These are phyloP conservation scores for Suillus discolor DNA, from an alignment of 768 basidiomycete species.

Conservation along the genomic window DNA sequence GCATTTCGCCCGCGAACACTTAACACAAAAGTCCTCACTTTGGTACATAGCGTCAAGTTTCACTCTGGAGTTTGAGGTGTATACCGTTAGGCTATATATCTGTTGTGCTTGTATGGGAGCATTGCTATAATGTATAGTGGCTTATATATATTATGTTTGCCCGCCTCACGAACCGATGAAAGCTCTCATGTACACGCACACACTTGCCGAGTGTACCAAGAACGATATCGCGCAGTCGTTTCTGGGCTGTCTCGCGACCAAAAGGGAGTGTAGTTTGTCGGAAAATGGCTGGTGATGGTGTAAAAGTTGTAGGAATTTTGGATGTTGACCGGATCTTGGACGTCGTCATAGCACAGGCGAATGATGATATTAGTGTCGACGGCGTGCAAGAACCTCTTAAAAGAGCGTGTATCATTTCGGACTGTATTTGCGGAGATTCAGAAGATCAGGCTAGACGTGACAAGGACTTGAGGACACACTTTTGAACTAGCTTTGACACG, in stretches of 20 bases:
- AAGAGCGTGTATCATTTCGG: slow-evolving; percentile 36
- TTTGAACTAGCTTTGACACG: slow-evolving; percentile 39
- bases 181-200: slow-evolving; percentile 58
- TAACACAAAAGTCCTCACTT: no score
- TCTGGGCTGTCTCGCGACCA: slow-evolving; percentile 35
- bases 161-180: slow-evolving; percentile 64
- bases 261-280: slow-evolving; percentile 42
- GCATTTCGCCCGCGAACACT: no score
- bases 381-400: slow-evolving; percentile 40
- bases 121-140: no score
- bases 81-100: no score
- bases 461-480: slow-evolving; percentile 25
- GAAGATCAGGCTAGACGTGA: neutral
- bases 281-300: slow-evolving; percentile 11
- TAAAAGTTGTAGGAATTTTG: slow-evolving; percentile 11
- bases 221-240: slow-evolving; percentile 46
- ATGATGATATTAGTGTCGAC: slow-evolving; percentile 28
- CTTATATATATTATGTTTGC: no score
- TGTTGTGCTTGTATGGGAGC: no score
- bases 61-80: neutral
- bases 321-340: neutral
- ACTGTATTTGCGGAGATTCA: slow-evolving; percentile 19
- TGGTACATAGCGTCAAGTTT: no score
- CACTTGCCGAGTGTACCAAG: slow-evolving; percentile 56
- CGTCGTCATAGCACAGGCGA: slow-evolving; percentile 16